These are phyloP conservation scores for Cercospora sp. DNA, from an alignment of 2,329 filamentous ascomycete species.

Conservation along the genomic window DNA sequence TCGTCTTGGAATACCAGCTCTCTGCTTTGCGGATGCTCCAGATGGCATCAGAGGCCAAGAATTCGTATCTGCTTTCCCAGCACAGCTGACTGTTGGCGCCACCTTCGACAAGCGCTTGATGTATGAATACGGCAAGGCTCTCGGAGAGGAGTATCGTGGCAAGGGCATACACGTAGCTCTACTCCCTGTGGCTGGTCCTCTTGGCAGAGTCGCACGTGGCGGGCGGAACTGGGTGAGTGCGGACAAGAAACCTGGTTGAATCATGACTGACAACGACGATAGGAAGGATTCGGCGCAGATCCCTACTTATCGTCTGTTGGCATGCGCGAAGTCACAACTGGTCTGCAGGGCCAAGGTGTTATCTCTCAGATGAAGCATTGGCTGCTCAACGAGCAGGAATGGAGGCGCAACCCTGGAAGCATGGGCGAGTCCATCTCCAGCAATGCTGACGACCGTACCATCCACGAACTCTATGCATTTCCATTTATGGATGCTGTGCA, in stretches of 20 bases:
- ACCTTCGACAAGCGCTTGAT: conserved; percentile 58
- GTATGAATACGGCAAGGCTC: conserved; percentile 52
- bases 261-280: neutral
- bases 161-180: conserved; percentile 46
- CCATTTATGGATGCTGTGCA: conserved; percentile 55
- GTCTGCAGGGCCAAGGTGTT: conserved; percentile 47
- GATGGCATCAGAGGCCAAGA: conserved; percentile 69
- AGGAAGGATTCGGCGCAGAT: conserved; percentile 62
- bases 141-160: conserved; percentile 47
- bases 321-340: conserved; percentile 53
- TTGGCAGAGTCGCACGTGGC: conserved; percentile 32
- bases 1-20: conserved; percentile 68
- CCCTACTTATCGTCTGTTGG: conserved; percentile 60
- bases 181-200: conserved; percentile 68
- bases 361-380: conserved; percentile 52
- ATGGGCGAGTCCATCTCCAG: conserved; percentile 46
- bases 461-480: conserved; percentile 45
- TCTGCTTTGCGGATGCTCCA: conserved; percentile 31
- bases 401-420: conserved; percentile 41
- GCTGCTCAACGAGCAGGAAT: conserved; percentile 61
- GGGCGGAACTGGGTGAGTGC: conserved; percentile 46
- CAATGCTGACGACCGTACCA: conserved; percentile 63
- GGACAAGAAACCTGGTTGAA: neutral
- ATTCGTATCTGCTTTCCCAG: conserved; percentile 73
- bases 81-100: conserved; percentile 63